Conservation (phyloP, 73 alveolate species). For the Breviolum minutum region DNA sequence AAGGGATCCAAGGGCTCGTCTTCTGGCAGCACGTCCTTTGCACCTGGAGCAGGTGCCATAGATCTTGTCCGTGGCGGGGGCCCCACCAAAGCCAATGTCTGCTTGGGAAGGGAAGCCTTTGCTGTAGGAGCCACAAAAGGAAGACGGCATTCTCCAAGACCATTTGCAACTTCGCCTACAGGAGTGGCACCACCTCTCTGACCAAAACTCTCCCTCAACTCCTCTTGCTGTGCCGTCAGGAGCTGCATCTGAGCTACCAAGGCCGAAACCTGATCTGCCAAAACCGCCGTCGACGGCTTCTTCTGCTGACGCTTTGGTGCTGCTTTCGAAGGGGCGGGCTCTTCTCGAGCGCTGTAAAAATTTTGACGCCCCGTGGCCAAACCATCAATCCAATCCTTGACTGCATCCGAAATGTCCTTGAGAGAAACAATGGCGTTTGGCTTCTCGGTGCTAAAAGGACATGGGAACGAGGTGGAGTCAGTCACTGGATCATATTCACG, state of each 20-base stretch:
- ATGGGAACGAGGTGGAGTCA: neutral
- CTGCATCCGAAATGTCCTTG: neutral
- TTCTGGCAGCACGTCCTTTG: too few relatives aligned
- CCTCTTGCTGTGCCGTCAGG: neutral
- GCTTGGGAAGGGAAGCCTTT: neutral
- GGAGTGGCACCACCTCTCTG: neutral
- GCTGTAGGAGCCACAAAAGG: neutral
- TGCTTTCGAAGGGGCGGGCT: too few relatives aligned
- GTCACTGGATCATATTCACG: neutral
- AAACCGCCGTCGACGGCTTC: neutral
- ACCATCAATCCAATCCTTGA: neutral
- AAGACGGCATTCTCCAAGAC: too few relatives aligned
- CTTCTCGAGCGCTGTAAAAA: neutral
- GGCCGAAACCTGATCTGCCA: conserved; percentile 7
- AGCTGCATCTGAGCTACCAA: neutral
- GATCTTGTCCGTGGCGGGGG: neutral
- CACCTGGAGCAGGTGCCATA: neutral
- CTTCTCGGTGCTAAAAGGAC: neutral
- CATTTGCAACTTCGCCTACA: neutral
- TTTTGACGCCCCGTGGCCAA: neutral
- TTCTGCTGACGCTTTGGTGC: neutral
- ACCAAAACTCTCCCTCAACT: neutral
- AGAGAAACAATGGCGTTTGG: neutral
- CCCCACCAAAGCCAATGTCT: neutral
- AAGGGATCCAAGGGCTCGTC: neutral